Evolutionary conservation across 2,329 filamentous ascomycete species (phyloP).

Genomic region (Ophiostoma tasmaniense): DNA sequence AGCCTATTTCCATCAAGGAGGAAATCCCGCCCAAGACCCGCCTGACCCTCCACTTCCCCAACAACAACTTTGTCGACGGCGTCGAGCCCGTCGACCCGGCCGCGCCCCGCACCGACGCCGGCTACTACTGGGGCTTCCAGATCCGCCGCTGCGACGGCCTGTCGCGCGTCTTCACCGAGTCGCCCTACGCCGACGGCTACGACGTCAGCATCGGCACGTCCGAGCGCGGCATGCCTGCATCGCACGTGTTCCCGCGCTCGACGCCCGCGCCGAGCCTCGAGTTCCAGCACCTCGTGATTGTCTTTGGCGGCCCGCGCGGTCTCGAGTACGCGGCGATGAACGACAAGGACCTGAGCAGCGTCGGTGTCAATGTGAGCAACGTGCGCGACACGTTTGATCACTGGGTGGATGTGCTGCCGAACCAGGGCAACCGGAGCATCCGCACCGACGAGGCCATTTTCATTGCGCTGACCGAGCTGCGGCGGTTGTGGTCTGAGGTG

Average conservation of each 20-base stretch:
- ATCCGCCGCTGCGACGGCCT: constrained; percentile 59
- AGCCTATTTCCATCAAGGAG: constrained; percentile 47
- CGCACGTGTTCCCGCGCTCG: constrained; percentile 37
- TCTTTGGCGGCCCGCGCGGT: constrained; percentile 74
- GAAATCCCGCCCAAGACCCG: constrained; percentile 62
- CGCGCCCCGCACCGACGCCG: constrained; percentile 61
- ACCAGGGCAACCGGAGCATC: constrained; percentile 74
- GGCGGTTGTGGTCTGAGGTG: constrained; percentile 44
- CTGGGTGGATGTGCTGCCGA: constrained; percentile 74
- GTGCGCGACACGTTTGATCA: constrained; percentile 69
- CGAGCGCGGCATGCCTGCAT: constrained; percentile 56
- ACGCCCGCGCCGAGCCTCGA: constrained; percentile 27
- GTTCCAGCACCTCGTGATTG: constrained; percentile 66
- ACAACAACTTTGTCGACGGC: constrained; percentile 31
- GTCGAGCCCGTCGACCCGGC: constrained; percentile 59
- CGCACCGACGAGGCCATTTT: constrained; percentile 77
- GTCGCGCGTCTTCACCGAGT: constrained; percentile 69
- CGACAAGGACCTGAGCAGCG: constrained; percentile 45
- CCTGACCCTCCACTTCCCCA: constrained; percentile 60
- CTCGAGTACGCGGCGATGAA: constrained; percentile 66
- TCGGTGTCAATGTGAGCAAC: constrained; percentile 55
- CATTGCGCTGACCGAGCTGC: constrained; percentile 62
- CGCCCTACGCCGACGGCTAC: constrained; percentile 66
- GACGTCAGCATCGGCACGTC: constrained; percentile 78
- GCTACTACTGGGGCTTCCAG: constrained; percentile 81